These are phyloP conservation scores for Arthrobotrys sinensis DNA, from an alignment of 2,329 filamentous ascomycete genomes.

Conservation along the genomic window DNA sequence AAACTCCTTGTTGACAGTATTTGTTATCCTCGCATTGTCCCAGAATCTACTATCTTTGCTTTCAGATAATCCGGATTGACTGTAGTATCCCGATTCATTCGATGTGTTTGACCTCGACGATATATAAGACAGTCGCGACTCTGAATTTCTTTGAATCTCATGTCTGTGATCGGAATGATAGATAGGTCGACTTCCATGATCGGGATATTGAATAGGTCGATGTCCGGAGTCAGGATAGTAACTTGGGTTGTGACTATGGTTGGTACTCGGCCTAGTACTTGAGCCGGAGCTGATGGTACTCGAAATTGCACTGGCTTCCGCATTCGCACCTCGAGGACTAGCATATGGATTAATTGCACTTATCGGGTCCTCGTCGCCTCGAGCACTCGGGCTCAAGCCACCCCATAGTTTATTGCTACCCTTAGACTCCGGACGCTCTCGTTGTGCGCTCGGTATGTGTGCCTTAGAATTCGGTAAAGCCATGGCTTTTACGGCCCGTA, in stretches of 20 bases:
- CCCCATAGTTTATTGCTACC: constrained; percentile 53
- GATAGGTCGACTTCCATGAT: constrained; percentile 25
- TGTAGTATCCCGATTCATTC: constrained; percentile 37
- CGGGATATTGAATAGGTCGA: constrained; percentile 1
- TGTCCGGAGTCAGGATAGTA: background rate
- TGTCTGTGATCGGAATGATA: constrained; percentile 42
- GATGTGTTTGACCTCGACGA: constrained; percentile 45
- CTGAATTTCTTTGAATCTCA: constrained; percentile 24
- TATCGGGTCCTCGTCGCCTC: background rate
- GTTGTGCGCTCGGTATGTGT: constrained; percentile 33
- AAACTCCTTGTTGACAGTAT: constrained; percentile 52
- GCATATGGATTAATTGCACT: constrained; percentile 42
- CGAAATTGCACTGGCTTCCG: constrained; percentile 27
- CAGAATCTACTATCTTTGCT: constrained; percentile 52
- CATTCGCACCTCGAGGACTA: background rate
- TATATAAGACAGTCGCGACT: constrained; percentile 49
- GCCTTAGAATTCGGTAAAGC: constrained; percentile 57
- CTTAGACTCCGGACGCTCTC: constrained; percentile 39
- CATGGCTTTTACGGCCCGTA: constrained; percentile 43
- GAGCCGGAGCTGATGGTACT: constrained; percentile 50
- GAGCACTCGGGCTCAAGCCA: constrained; percentile 22
- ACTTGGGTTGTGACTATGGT: constrained; percentile 3
- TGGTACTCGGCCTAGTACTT: constrained; percentile 25
- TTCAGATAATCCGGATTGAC: constrained; percentile 39
- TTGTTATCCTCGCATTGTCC: constrained; percentile 45